Base-by-base conservation (phyloP, 345 rosid genomes). In the Eucalyptus erythrocorys region DNA sequence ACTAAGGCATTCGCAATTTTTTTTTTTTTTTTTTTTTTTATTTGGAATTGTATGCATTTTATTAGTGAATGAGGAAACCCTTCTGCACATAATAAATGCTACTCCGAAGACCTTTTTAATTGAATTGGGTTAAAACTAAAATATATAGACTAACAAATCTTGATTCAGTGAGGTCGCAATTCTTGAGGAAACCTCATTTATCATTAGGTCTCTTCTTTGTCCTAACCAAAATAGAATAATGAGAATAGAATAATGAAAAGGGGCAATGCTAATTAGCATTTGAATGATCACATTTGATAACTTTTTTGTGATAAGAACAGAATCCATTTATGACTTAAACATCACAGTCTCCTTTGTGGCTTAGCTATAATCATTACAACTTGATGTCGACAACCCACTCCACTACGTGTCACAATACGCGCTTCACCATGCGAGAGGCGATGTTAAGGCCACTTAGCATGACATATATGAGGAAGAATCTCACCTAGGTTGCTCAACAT, bases 21-120 rank as follows among this genome's bases (percentile, higher is more conserved):
- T 27, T 24, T 8, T 0, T 10, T 5, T 26, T 6, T 6, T 51
- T 51, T 19, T 27, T 24, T 8, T 0, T 10, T 5, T 26, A 27
- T 59, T 59, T 27, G 68, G 16, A 27, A 61, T 13, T 30, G 32
- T 61, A 61, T 64, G 21, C 11, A 64, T 64, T 64, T n/a, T 8
- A n/a, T 64, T n/a, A n/a, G 10, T 64, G 16, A 64, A n/a, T 7
- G 37, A n/a, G 40, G 76, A n/a, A 64, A 64, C 40, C 10, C 17
- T 64, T 64, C 37, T 15, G 7, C 17, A 64, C 32, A 27, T 27
- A 64, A n/a, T n/a, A 64, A n/a, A 64, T 15, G 37, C 10, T 64
- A n/a, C 37, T 14, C 40, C 3, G 1, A 71, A 6, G 12, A 37
- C 43, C 9, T 19, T 34, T 17, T 71, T 71, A 9, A 34, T 34